Evolutionary conservation across 2,329 filamentous ascomycete genomes (phyloP).

Genomic region (Alternaria sp.): DNA sequence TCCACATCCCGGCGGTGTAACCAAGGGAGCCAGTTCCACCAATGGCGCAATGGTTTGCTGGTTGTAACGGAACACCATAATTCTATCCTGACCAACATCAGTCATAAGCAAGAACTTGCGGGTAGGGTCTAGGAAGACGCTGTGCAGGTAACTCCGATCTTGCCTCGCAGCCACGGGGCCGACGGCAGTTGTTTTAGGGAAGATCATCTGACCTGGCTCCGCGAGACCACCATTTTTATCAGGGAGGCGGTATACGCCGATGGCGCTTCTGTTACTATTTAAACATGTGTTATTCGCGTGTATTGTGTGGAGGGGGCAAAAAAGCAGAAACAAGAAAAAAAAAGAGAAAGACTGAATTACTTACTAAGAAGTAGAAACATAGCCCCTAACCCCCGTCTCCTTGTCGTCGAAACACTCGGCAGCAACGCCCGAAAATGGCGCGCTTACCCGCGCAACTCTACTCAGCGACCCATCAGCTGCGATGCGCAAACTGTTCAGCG

Average conservation of each 20-base stretch:
- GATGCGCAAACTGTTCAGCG: constrained; percentile 23
- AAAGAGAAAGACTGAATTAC: not conserved
- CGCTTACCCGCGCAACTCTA: constrained; percentile 20
- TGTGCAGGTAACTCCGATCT: constrained; percentile 53
- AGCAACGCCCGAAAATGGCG: constrained; percentile 25
- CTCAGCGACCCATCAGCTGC: constrained; percentile 9
- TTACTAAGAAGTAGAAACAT: constrained; percentile 25
- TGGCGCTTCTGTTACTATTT: constrained; percentile 20
- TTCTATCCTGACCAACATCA: constrained; percentile 69
- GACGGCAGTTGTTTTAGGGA: constrained; percentile 12
- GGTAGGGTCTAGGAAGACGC: constrained; percentile 69
- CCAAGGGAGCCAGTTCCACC: constrained; percentile 56
- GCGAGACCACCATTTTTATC: constrained; percentile 14
- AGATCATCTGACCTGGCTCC: constrained; percentile 12
- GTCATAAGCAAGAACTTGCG: constrained; percentile 67
- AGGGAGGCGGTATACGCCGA: constrained; percentile 19
- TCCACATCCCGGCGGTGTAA: constrained; percentile 62
- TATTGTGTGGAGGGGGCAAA: not conserved
- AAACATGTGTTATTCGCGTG: not conserved
- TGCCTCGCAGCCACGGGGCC: constrained; percentile 47
- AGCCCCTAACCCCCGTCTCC: constrained; percentile 12
- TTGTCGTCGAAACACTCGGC: constrained; percentile 17
- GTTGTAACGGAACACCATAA: constrained; percentile 66
- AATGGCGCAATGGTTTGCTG: constrained; percentile 52
- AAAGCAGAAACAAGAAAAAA: not conserved